Conservation (phyloP, 2,329 filamentous ascomycete genomes). For the Claviceps fusiformis region DNA sequence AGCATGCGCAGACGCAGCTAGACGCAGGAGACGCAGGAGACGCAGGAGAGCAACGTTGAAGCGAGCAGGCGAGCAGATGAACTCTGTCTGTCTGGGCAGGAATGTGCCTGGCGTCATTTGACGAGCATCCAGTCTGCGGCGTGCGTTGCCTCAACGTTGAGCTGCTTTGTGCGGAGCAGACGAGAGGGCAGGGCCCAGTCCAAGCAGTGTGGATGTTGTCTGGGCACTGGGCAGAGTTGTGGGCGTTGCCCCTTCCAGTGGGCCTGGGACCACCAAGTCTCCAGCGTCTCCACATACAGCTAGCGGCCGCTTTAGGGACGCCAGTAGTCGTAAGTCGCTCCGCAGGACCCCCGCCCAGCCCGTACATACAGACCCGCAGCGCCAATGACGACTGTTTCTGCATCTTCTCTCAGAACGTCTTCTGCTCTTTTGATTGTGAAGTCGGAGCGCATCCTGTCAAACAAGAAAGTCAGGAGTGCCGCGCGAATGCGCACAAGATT, state of each 20-base stretch:
- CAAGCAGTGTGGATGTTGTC: neutral
- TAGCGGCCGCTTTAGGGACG: too few species aligned
- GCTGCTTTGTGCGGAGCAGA: neutral
- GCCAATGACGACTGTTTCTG: neutral
- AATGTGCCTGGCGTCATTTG: neutral
- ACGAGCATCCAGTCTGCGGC: neutral
- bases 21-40: neutral
- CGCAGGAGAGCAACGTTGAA: neutral
- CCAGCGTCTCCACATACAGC: too few species aligned
- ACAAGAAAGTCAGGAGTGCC: neutral
- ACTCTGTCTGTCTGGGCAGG: neutral
- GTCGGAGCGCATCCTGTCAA: neutral
- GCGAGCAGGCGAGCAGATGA: neutral
- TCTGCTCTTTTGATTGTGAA: neutral
- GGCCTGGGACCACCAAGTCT: too few species aligned
- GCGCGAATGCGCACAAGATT: neutral
- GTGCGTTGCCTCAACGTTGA: neutral
- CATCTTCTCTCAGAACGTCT: neutral
- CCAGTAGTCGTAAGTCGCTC: neutral
- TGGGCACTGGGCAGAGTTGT: neutral
- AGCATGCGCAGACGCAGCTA: neutral
- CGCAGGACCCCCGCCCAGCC: slow-evolving; percentile 3
- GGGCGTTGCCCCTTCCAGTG: neutral
- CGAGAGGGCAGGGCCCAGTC: neutral
- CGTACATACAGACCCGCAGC: too few species aligned